Conservation (phyloP, 75 land plant species). For the Pseudotsuga menziesii region DNA sequence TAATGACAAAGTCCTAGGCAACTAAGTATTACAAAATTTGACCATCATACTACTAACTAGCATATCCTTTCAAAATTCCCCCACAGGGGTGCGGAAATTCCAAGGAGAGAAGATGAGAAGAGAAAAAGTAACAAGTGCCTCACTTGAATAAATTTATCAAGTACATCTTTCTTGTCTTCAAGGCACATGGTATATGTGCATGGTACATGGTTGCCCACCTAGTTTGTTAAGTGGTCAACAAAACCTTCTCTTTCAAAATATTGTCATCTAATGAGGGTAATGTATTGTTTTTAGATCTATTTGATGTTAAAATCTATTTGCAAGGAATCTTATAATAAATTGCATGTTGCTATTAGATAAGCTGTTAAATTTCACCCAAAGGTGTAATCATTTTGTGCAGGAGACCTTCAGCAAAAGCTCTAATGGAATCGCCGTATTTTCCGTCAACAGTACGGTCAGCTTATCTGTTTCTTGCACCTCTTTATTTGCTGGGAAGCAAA, state of each 20-base stretch:
- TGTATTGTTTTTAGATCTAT: neutral
- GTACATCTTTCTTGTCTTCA: no score
- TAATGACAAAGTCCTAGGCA: no score
- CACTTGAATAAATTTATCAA: no score
- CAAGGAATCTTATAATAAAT: neutral
- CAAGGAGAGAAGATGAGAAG: no score
- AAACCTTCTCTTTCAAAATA: neutral
- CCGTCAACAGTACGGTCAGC: conserved; percentile 57
- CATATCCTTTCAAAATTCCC: no score
- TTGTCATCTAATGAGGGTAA: neutral
- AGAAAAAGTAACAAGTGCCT: no score
- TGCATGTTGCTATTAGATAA: neutral
- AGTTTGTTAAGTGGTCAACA: no score
- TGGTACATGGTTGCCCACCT: no score
- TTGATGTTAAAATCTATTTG: neutral
- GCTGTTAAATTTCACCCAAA: neutral
- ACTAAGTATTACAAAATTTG: no score
- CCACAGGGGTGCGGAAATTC: no score
- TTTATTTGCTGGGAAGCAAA: conserved; percentile 56
- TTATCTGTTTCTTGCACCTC: conserved; percentile 68
- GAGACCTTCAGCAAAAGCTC: conserved; percentile 61
- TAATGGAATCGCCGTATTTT: conserved; percentile 76
- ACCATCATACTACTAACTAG: no score
- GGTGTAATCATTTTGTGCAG: conserved; percentile 30
- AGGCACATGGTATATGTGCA: no score